Conservation (phyloP, 1,284 basidiomycete genomes). For the Rugosomyces carneus region DNA sequence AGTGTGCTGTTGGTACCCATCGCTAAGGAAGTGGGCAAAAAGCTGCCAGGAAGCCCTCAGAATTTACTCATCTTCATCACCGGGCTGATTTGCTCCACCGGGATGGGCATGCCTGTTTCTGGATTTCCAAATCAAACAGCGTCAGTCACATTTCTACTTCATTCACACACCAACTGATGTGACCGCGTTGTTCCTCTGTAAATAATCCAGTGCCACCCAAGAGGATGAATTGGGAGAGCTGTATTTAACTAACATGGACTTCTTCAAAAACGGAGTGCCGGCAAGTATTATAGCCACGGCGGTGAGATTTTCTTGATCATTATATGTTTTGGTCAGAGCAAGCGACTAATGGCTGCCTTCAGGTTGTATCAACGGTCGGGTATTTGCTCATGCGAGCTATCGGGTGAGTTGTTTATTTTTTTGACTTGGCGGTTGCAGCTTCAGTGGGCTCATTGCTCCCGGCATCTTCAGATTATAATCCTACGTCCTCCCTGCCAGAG, state of each 20-base stretch:
- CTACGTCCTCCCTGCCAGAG: too few relatives aligned
- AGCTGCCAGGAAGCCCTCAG: constrained; percentile 61
- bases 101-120: constrained; percentile 98
- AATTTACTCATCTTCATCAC: constrained; percentile 90
- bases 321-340: constrained; percentile 7
- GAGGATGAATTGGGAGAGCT: constrained; percentile 93
- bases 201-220: constrained; percentile 69
- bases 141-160: constrained; percentile 42
- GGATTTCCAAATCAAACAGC: constrained; percentile 97
- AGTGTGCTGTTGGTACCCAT: constrained; percentile 95
- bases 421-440: not conserved
- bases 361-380: constrained; percentile 81
- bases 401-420: constrained; percentile 36
- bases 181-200: constrained; percentile 11
- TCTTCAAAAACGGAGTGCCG: constrained; percentile 90
- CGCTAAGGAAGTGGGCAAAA: constrained; percentile 83
- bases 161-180: constrained; percentile 12
- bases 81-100: constrained; percentile 87
- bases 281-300: constrained; percentile 84
- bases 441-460: not conserved
- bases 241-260: constrained; percentile 83
- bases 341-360: constrained; percentile 8
- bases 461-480: not conserved
- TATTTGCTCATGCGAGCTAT: constrained; percentile 69
- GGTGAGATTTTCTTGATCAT: constrained; percentile 37